Evolutionary conservation across 2,329 filamentous ascomycete genomes (phyloP).

Genomic region (Pezicula rhizophila): DNA sequence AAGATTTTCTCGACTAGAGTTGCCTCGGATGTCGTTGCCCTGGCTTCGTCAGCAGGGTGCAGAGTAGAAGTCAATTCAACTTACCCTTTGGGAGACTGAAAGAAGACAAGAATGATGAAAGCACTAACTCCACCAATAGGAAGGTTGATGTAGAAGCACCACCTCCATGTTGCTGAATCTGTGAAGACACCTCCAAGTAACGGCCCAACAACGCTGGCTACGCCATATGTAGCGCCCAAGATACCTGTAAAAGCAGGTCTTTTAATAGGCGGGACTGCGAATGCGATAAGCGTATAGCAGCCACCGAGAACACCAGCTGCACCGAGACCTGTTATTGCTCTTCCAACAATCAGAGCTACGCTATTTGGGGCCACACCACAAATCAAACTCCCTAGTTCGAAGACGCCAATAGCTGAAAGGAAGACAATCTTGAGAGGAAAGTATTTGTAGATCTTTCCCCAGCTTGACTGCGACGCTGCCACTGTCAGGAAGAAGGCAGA

Average conservation of each 20-base stretch:
- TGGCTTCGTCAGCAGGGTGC: too few relatives aligned
- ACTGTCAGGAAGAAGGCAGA: constrained; percentile 33
- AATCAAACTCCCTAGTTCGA: constrained; percentile 30
- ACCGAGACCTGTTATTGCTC: constrained; percentile 28
- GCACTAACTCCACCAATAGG: constrained; percentile 35
- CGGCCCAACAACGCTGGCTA: constrained; percentile 28
- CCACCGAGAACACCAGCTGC: constrained; percentile 28
- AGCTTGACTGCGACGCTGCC: constrained; percentile 28
- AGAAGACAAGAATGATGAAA: constrained; percentile 35
- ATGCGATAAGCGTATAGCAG: constrained; percentile 30
- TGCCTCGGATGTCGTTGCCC: too few relatives aligned
- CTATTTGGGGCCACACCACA: constrained; percentile 29
- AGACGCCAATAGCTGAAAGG: constrained; percentile 25
- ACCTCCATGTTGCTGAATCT: constrained; percentile 33
- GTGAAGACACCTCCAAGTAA: constrained; percentile 32
- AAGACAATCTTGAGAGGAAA: constrained; percentile 29
- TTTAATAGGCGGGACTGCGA: constrained; percentile 28
- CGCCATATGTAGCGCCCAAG: constrained; percentile 27
- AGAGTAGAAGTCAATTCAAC: constrained; percentile 22
- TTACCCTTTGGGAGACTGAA: constrained; percentile 34
- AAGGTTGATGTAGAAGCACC: constrained; percentile 35
- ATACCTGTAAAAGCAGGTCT: constrained; percentile 27
- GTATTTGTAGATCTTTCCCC: constrained; percentile 29
- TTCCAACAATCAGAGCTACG: constrained; percentile 30
- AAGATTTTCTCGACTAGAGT: constrained; percentile 28